Percentiles rank a stretch among this genome's conserved stretches.
phyloP scores from a whole-genome alignment of 495 filamentous ascomycete species.

The Aspergillus asperescens region DNA sequence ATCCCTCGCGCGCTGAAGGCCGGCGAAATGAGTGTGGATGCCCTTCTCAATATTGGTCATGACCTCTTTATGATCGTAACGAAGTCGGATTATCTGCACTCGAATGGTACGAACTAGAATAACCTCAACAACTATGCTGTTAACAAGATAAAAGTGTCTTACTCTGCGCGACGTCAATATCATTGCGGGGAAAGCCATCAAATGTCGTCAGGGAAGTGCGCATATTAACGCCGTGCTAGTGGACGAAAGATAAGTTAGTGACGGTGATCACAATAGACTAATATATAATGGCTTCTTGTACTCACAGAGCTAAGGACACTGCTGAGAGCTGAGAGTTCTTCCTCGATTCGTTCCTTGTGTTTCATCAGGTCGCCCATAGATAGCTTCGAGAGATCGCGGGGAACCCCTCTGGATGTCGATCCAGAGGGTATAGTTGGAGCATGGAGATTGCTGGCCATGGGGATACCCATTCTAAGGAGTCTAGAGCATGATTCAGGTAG shows the following conservation, averaged over 20 bases:
- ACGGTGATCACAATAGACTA: not conserved
- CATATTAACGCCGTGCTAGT: constrained; percentile 89
- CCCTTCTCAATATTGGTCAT: constrained; percentile 77
- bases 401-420: constrained; percentile 50
- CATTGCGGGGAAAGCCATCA: constrained; percentile 88
- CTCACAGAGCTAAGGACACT: constrained; percentile 82
- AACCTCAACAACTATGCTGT: constrained; percentile 6
- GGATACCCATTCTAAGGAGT: constrained; percentile 35
- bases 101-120: constrained; percentile 78
- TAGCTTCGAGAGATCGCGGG: constrained; percentile 55
- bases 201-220: constrained; percentile 79
- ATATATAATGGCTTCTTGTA: constrained; percentile 5
- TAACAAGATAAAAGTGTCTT: constrained; percentile 26
- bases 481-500: constrained; percentile 10
- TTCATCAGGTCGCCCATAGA: constrained; percentile 59
- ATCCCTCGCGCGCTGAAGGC: constrained; percentile 29
- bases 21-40: constrained; percentile 66
- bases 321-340: constrained; percentile 76
- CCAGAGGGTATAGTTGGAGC: constrained; percentile 71
- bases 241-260: constrained; percentile 14
- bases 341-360: constrained; percentile 78
- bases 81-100: constrained; percentile 79
- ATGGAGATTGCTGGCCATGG: constrained; percentile 65
- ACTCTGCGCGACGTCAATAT: constrained; percentile 96
- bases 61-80: constrained; percentile 88